phyloP scores from a whole-genome alignment of 1,284 basidiomycete species.

The Tilletia indica region DNA sequence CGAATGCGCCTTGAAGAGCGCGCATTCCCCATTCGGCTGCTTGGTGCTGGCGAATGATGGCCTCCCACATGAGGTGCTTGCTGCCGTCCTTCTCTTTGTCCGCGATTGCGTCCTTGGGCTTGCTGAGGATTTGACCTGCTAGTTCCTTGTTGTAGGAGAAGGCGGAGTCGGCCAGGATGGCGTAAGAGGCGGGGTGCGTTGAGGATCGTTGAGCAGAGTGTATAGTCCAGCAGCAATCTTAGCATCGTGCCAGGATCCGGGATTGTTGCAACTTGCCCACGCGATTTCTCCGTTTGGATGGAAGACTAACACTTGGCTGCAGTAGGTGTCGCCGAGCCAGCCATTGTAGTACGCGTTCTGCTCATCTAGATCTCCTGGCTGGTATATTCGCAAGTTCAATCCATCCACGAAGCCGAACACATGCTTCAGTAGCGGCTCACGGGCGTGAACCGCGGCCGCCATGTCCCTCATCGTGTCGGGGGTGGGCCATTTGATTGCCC shows the following conservation, averaged over 20 bases:
- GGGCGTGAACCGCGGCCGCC: not conserved
- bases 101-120: not conserved
- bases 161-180: not conserved
- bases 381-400: not conserved
- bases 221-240: not conserved
- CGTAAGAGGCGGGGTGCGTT: not conserved
- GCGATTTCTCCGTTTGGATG: not conserved
- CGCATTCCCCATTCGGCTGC: not conserved
- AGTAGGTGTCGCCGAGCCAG: not conserved
- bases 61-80: not conserved
- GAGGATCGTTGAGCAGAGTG: not conserved
- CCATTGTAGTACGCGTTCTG: not conserved
- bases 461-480: not conserved
- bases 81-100: not conserved
- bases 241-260: not conserved
- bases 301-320: not conserved
- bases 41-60: not conserved
- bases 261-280: not conserved
- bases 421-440: not conserved
- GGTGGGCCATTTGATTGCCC: not conserved
- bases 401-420: slow-evolving; percentile 7
- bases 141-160: not conserved
- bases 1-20: not conserved
- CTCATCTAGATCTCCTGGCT: slow-evolving; percentile 1
- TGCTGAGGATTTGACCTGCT: not conserved